Evolutionary conservation across 345 rosid genomes (phyloP), one percentile per base, ranked within the genome.

Genomic region (Punica granatum): DNA sequence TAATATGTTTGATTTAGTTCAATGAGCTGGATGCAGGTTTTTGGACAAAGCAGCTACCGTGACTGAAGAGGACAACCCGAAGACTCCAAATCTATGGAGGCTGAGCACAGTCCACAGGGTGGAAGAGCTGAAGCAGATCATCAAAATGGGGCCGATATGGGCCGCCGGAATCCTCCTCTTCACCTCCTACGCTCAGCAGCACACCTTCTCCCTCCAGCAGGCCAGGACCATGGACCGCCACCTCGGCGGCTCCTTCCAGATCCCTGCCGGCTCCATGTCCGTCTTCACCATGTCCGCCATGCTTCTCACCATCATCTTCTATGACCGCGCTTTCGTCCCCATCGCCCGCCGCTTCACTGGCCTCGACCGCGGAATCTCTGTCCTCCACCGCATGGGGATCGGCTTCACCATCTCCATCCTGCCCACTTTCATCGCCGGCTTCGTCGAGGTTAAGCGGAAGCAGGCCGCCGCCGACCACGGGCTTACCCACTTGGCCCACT

Each of bases 141-240:
- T 92, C 71, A 77, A 96, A 43, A 92, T 92, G 98, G 96, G 92
- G 33, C 98, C 98, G 1, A 87, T 92, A 16, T 89, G 98, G 92
- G 96, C 87, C 7, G 71, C 98, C 8, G 96, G 98, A 16, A 87
- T 92, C 68, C 86, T 89, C 67, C 82, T 89, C 13, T 81, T 83
- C 73, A 83, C 92, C 35, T 88, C 96, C 19, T 87, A 87, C 51
- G 92, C 92, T 2, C 98, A 92, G 69, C 96, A 89, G 65, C 43
- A 60, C 79, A 89, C 98, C 6, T 88, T 89, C 77, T 86, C 94
- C 28, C 85, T 92, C 59, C 89, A 86, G 66, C 98, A 92, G 76
- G 96, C 98, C 70, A 86, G 80, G 73, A 82, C 90, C 76, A 90
- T 89, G 96, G 69, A 92, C 84, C 81, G 96, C 19, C 92, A 85